Base-by-base conservation (phyloP, 1,284 basidiomycete genomes). In the Flammula alnicola region DNA sequence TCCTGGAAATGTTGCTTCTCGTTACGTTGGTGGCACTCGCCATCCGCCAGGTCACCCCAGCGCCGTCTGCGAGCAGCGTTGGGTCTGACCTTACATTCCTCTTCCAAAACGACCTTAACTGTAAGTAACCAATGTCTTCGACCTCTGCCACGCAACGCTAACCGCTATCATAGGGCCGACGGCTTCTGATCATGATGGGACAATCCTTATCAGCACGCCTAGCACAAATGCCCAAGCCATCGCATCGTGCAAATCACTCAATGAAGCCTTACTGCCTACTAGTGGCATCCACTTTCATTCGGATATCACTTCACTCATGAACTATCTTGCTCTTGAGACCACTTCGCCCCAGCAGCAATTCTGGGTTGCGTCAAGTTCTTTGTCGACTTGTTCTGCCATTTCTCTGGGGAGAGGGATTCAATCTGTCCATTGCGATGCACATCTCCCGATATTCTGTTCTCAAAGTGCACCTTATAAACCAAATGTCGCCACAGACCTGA, bases 31-130 rank as follows among this genome's bases (percentile, higher is more conserved):
- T 32, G 12, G 39, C 44, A n/a, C 40, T 43, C 16, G 49, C 38
- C 16, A 25, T 50, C 25, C 43, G 22, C 20, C 27, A 50, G 26
- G 48, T 49, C n/a, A 25, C 47, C 8, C 38, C 56, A n/a, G 37
- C 47, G 8, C 59, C 62, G 1, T 63, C 63, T 33, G 52, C 58
- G 2, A 37, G 40, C n/a, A 46, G 29, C n/a, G 49, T 64, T 19
- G 57, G 56, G 4, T 50, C 59, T 8, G 63, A 64, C 40, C 39
- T 68, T 22, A 57, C 57, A 19, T 49, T 68, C 17, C 53, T 68
- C 8, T 60, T 66, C 47, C 64, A 66, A 51, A 66, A 68, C 36
- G 66, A 68, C 26, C 60, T 68, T 20, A 57, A 66, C 19, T 68
- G 66, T 63, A 49, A n/a, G 64, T 44, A 12, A 29, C 29, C 7